Evolutionary conservation across 169 alveolate genomes (phyloP).

Genomic region (Plasmodium yoelii): DNA sequence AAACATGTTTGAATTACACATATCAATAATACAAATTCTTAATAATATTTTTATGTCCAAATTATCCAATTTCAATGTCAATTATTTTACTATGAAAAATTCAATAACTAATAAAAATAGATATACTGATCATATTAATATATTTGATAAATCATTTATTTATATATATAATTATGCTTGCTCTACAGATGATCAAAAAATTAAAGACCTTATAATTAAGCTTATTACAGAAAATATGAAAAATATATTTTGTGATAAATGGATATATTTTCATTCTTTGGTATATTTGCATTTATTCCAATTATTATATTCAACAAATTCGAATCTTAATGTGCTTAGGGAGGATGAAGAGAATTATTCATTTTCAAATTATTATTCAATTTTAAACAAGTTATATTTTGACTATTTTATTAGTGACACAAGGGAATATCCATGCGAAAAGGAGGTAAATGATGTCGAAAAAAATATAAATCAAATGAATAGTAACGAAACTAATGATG

Average conservation of each 20-base stretch:
- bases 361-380: conserved; percentile 44
- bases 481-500: background rate
- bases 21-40: conserved; percentile 60
- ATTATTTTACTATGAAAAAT: conserved; percentile 56
- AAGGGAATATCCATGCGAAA: background rate
- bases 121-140: conserved; percentile 10
- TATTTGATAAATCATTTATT: conserved; percentile 54
- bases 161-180: conserved; percentile 64
- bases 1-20: conserved; percentile 69
- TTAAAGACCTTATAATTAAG: conserved; percentile 54
- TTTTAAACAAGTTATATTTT: conserved; percentile 38
- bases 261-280: conserved; percentile 40
- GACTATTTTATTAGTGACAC: conserved; percentile 39
- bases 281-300: conserved; percentile 68
- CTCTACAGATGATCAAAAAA: conserved; percentile 36
- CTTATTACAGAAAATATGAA: conserved; percentile 52
- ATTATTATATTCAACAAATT: conserved; percentile 13
- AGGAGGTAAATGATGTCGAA: background rate
- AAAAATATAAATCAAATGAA: background rate
- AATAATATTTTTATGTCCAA: conserved; percentile 69
- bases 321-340: background rate
- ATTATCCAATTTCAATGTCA: conserved; percentile 8
- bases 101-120: conserved; percentile 15
- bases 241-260: conserved; percentile 24
- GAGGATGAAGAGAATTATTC: conserved; percentile 17